A percentile compares a stretch with the other conserved stretches of the same genome.
phyloP scores from a whole-genome alignment of 257 asterid genomes.

The Orobanche coerulescens region DNA sequence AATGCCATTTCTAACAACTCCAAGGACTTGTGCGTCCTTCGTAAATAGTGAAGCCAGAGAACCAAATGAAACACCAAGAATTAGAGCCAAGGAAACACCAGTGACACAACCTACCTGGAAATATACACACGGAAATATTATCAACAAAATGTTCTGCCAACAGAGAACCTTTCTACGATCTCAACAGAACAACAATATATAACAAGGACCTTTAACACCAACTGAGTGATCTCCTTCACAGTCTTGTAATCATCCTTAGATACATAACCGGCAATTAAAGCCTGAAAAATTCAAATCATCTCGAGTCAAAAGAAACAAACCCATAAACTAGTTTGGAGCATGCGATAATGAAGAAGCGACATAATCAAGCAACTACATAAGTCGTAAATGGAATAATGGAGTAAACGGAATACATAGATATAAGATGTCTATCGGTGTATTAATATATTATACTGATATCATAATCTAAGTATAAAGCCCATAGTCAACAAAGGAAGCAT shows the following conservation, averaged over 20 bases:
- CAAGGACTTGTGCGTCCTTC: conserved; percentile 54
- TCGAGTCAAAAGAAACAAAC: background rate
- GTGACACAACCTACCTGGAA: conserved; percentile 60
- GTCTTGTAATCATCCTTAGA: conserved; percentile 58
- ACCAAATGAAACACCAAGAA: conserved; percentile 59
- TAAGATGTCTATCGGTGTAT: too few relatives aligned
- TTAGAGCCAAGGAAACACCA: conserved; percentile 58
- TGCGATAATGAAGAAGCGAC: background rate
- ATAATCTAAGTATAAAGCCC: too few relatives aligned
- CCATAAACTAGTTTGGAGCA: background rate
- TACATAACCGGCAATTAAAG: conserved; percentile 70
- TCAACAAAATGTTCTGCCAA: background rate
- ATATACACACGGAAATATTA: conserved; percentile 11
- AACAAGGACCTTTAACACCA: conserved; percentile 56
- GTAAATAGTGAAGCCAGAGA: conserved; percentile 65
- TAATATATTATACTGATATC: too few relatives aligned
- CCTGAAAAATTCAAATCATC: conserved; percentile 34
- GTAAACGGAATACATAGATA: too few relatives aligned
- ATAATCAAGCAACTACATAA: background rate
- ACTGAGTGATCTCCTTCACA: conserved; percentile 60
- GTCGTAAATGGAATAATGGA: too few relatives aligned
- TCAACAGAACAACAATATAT: conserved; percentile 11
- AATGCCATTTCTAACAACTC: conserved; percentile 51
- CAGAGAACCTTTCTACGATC: conserved; percentile 6
- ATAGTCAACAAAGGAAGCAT: too few relatives aligned